These are phyloP conservation scores for Yamadazyma mexicana DNA, from an alignment of 1,139 yeast genomes.

Conservation along the genomic window DNA sequence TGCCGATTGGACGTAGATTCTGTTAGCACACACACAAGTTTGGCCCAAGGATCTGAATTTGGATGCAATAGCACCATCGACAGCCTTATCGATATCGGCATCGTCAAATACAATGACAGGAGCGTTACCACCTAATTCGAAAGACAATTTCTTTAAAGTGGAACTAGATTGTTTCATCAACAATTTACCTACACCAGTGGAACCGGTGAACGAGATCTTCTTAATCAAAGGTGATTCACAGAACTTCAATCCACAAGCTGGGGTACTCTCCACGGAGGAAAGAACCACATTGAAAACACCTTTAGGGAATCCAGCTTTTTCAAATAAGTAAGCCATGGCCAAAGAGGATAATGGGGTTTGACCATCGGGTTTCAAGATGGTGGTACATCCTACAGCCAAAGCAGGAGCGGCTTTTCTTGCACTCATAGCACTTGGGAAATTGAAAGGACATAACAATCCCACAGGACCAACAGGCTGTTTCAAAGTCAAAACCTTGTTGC, in stretches of 20 bases:
- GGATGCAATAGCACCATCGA: conserved; percentile 52
- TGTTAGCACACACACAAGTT: conserved; percentile 86
- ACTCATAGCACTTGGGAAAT: conserved; percentile 51
- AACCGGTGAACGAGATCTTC: conserved; percentile 60
- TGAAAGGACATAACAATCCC: conserved; percentile 50
- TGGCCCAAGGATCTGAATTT: conserved; percentile 78
- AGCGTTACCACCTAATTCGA: conserved; percentile 57
- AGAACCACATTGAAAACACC: conserved; percentile 45
- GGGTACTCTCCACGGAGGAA: conserved; percentile 36
- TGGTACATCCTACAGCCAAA: conserved; percentile 50
- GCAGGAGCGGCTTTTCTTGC: conserved; percentile 50
- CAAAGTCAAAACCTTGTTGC: conserved; percentile 39
- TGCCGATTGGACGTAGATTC: conserved; percentile 71
- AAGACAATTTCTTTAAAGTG: conserved; percentile 48
- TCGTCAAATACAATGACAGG: conserved; percentile 51
- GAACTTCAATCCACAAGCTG: conserved; percentile 30
- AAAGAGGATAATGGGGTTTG: conserved; percentile 46
- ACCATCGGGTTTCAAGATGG: conserved; percentile 47
- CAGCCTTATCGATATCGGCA: conserved; percentile 49
- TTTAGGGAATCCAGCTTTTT: conserved; percentile 46
- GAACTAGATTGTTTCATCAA: conserved; percentile 48
- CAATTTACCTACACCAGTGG: conserved; percentile 55
- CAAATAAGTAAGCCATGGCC: conserved; percentile 45
- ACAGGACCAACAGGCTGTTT: conserved; percentile 52
- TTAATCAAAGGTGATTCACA: conserved; percentile 40